These are phyloP conservation scores for Candida piceae DNA, from an alignment of 805 yeast genomes.

Conservation along the genomic window DNA sequence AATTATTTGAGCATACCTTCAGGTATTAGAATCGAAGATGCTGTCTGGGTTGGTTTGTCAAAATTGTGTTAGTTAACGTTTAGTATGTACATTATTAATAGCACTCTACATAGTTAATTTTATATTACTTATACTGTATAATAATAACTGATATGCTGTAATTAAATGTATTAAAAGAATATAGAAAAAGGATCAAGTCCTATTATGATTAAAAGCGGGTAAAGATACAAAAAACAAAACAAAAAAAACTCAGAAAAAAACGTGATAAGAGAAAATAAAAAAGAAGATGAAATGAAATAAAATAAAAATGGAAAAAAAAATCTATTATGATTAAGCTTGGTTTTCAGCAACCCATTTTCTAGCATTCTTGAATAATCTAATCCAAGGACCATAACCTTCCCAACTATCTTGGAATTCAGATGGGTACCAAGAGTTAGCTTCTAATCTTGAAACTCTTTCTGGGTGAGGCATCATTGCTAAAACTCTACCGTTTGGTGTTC, in stretches of 20 bases:
- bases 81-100: too few relatives aligned
- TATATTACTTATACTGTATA: too few relatives aligned
- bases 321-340: constrained; percentile 1
- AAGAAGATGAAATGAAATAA: neutral
- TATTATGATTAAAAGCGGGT: neutral
- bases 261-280: neutral
- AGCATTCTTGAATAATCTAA: constrained; percentile 85
- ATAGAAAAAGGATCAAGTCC: neutral
- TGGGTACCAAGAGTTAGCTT: constrained; percentile 90
- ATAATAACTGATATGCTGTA: too few relatives aligned
- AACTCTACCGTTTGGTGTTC: constrained; percentile 89
- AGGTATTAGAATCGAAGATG: constrained; percentile 67
- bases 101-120: too few relatives aligned
- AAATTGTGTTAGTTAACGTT: constrained; percentile 12
- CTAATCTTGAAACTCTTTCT: constrained; percentile 85
- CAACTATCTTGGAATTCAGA: constrained; percentile 50
- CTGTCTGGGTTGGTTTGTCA: constrained; percentile 54
- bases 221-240: neutral
- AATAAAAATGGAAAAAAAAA: neutral
- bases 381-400: constrained; percentile 94
- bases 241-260: neutral
- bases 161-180: neutral
- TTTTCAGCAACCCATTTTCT: constrained; percentile 75
- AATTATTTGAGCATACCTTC: constrained; percentile 46
- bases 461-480: constrained; percentile 99